Evolutionary conservation across 306 rosid genomes (phyloP), one percentile per base, ranked within the genome.

Genomic region (Inga laurina): DNA sequence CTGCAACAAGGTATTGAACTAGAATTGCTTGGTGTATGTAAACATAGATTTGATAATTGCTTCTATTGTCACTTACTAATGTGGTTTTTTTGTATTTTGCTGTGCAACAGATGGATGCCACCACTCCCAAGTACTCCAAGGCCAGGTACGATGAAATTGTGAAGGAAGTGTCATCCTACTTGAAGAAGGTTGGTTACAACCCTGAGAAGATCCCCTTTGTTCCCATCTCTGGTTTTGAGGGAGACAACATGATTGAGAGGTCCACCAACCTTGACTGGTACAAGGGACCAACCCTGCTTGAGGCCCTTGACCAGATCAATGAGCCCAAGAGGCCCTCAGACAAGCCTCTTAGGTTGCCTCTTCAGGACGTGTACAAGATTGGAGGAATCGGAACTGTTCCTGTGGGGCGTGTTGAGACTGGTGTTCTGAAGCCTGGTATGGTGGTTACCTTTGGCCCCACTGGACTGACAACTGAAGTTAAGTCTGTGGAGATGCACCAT

Each of bases 321-420:
- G 98, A 94, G 86, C 98, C 98, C 12, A 94, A 92, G 91, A 90
- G 98, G 75, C 98, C 98, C 34, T 32, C 93, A 4, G 98, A 94
- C 93, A 94, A 94, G 88, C 97, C 98, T 11, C 95, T 94, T 39
- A 88, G 98, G 0, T 86, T 94, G 8, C 98, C 98, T 19, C 98
- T 94, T 67, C 98, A 94, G 93, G 98, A 94, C 59, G 98, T 94
- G 8, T 94, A 94, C 96, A 94, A 94, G 96, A 94, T 94, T 78
- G 98, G 98, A 16, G 98, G 98, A 14, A 94, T 94, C 82, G 98
- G 98, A 77, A 94, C 98, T 24, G 98, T 94, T 4, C 98, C 96
- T 0, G 98, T 94, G 61, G 98, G 98, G n/a, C 96, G 98, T 56
- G 98, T 94, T 15, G 98, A 94, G 51, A 86, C 88, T 0, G 88